These are phyloP conservation scores for Colletotrichum simmondsii DNA, from an alignment of 2,329 filamentous ascomycete genomes.

Conservation along the genomic window DNA sequence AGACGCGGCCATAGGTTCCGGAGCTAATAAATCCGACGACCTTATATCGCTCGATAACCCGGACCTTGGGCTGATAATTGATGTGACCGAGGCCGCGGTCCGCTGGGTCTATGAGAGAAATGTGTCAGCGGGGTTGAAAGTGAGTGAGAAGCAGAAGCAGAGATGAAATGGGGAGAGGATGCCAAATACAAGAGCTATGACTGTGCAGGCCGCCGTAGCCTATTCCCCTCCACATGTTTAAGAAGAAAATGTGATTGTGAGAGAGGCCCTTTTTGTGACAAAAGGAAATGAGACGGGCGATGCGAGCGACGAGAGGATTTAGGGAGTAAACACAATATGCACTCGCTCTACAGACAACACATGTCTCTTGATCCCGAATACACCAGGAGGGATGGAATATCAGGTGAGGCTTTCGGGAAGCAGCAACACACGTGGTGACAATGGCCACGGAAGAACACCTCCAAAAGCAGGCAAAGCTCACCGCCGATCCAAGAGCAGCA, in stretches of 20 bases:
- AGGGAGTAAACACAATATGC: conserved; percentile 16
- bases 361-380: conserved; percentile 13
- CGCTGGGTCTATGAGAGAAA: conserved; percentile 57
- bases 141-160: conserved; percentile 34
- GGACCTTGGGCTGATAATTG: conserved; percentile 80
- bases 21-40: conserved; percentile 98
- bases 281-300: background rate
- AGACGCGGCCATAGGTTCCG: conserved; percentile 96
- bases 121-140: conserved; percentile 45
- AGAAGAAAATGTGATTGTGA: background rate
- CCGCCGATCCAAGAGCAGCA: conserved; percentile 25
- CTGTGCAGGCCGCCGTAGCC: conserved; percentile 35
- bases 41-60: conserved; percentile 92
- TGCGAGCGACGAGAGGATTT: background rate
- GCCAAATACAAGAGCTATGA: conserved; percentile 34
- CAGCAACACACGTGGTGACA: conserved; percentile 26
- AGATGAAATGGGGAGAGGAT: conserved; percentile 15
- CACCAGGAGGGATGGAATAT: background rate
- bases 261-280: background rate
- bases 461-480: conserved; percentile 24
- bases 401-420: conserved; percentile 15
- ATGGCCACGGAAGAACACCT: conserved; percentile 14
- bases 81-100: conserved; percentile 60
- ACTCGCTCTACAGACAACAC: conserved; percentile 28
- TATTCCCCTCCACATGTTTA: conserved; percentile 35